A percentile compares a stretch with the other conserved stretches of the same genome.
phyloP scores from a whole-genome alignment of 257 asterid species.

The Paulownia fortunei region DNA sequence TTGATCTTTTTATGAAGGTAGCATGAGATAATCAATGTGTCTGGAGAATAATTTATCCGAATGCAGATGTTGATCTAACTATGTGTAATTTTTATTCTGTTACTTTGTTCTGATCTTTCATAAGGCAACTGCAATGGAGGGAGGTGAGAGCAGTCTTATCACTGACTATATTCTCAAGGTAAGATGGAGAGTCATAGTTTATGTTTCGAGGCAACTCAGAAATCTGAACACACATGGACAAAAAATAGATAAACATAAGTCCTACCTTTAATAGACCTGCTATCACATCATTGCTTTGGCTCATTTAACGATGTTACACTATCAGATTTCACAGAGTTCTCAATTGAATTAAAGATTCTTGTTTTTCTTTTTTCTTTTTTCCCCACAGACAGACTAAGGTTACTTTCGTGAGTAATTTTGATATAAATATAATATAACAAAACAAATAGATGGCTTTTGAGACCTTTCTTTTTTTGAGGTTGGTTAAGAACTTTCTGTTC shows the following conservation, averaged over 20 bases:
- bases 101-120: background rate
- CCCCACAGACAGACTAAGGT: too few relatives aligned
- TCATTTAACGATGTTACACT: too few relatives aligned
- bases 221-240: background rate
- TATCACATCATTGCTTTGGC: too few relatives aligned
- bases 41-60: background rate
- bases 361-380: too few relatives aligned
- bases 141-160: slow-evolving; percentile 56
- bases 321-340: too few relatives aligned
- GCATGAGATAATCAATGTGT: background rate
- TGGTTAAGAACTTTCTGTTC: background rate
- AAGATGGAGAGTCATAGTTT: background rate
- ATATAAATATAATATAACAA: too few relatives aligned
- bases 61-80: background rate
- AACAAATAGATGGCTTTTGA: too few relatives aligned
- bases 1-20: slow-evolving; percentile 73
- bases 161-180: slow-evolving; percentile 74
- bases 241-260: background rate
- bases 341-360: too few relatives aligned
- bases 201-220: background rate
- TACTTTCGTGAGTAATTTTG: too few relatives aligned
- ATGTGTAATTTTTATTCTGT: background rate
- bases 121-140: slow-evolving; percentile 68
- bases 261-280: background rate
- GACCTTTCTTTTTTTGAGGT: background rate